Conservation (phyloP, 176 grass and related monocot species). For the Elaeis guineensis region DNA sequence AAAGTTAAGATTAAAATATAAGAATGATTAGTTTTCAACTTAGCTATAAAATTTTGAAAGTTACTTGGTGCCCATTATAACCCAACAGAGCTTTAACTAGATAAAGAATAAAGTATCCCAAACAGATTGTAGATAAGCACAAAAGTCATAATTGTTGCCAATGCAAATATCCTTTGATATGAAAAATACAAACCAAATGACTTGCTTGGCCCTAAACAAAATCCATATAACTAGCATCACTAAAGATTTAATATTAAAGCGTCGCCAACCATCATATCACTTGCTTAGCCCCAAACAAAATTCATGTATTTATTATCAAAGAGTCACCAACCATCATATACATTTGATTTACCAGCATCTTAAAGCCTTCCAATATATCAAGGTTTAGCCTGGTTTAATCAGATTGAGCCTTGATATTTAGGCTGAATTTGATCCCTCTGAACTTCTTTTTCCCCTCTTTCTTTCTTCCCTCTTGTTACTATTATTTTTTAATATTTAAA, state of each 20-base stretch:
- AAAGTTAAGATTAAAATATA: no score
- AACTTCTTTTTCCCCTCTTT: no score
- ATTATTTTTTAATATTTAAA: no score
- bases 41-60: no score
- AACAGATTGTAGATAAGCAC: slow-evolving; percentile 87
- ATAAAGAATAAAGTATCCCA: slow-evolving; percentile 53
- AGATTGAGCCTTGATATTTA: no score
- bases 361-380: slow-evolving; percentile 83
- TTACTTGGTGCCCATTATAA: background rate
- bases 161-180: slow-evolving; percentile 62
- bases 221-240: background rate
- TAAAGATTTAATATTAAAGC: no score
- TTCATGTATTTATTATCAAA: no score
- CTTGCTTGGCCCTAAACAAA: background rate
- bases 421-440: no score
- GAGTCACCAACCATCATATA: slow-evolving; percentile 80
- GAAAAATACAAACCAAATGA: background rate
- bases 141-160: slow-evolving; percentile 81
- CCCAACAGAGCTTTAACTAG: background rate
- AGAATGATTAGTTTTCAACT: no score
- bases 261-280: slow-evolving; percentile 32
- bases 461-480: no score
- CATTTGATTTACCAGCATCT: slow-evolving; percentile 87
- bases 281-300: background rate
- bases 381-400: background rate